Conservation (phyloP, 345 rosid genomes). For the Turnera subulata region DNA sequence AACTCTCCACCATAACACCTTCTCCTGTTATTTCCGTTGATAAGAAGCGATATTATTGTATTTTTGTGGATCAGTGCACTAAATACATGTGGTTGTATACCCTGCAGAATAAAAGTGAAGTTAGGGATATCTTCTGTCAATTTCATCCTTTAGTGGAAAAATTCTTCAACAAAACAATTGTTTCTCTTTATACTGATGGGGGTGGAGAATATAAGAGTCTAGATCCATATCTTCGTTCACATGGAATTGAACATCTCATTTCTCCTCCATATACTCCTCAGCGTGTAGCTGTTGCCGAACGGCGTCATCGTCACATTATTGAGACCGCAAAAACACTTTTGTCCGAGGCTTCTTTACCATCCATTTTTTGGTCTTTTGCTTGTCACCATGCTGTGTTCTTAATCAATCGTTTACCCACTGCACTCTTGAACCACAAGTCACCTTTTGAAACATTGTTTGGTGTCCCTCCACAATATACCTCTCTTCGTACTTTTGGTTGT, state of each 20-base stretch:
- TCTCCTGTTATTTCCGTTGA: not conserved
- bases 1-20: no score
- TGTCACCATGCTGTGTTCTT: not conserved
- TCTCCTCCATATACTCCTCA: not conserved
- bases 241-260: not conserved
- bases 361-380: not conserved
- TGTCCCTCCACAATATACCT: not conserved
- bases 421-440: not conserved
- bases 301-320: not conserved
- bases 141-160: not conserved
- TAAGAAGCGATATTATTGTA: not conserved
- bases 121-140: not conserved
- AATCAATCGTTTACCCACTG: not conserved
- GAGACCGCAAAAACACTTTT: not conserved
- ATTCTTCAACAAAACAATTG: not conserved
- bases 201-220: not conserved
- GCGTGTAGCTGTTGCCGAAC: not conserved
- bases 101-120: not conserved
- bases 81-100: not conserved
- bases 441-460: not conserved
- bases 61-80: not conserved
- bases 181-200: not conserved
- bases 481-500: not conserved
- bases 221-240: not conserved
- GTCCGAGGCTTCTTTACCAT: not conserved